phyloP scores from a whole-genome alignment of 805 yeast genomes.

The Myxozyma lipomycoides region DNA sequence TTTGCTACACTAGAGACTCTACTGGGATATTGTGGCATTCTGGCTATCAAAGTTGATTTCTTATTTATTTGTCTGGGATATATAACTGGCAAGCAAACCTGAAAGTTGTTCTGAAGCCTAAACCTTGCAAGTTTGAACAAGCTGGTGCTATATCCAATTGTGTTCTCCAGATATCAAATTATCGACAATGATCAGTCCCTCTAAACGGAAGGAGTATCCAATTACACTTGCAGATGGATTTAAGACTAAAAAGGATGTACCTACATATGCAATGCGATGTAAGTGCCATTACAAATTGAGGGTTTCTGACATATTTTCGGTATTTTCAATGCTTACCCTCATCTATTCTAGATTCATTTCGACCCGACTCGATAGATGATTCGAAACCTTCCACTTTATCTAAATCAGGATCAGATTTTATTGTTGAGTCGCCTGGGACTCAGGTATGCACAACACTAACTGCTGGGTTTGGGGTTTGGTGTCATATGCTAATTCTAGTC shows the following conservation, averaged over 20 bases:
- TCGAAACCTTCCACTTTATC: conserved; percentile 17
- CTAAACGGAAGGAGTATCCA: conserved; percentile 19
- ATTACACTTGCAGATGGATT: conserved; percentile 13
- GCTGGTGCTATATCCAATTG: no score
- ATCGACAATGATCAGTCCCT: conserved; percentile 28
- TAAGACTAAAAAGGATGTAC: neutral
- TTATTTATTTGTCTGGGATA: no score
- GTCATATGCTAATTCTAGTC: no score
- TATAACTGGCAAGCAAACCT: no score
- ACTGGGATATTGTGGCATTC: no score
- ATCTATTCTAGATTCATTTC: conserved; percentile 23
- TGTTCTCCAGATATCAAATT: no score
- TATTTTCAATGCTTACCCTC: neutral
- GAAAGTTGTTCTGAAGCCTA: no score
- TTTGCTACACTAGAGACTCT: no score
- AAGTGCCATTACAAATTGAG: neutral
- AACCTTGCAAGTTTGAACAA: no score
- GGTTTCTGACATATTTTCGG: neutral
- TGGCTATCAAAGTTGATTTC: no score
- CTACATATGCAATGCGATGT: conserved; percentile 24
- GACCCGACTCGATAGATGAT: conserved; percentile 30
- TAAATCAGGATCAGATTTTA: conserved; percentile 19
- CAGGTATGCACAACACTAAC: no score
- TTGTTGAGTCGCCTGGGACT: conserved; percentile 20
- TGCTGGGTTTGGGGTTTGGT: no score